These are phyloP conservation scores for Metschnikowia arizonensis DNA, from an alignment of 805 yeast species.

Conservation along the genomic window DNA sequence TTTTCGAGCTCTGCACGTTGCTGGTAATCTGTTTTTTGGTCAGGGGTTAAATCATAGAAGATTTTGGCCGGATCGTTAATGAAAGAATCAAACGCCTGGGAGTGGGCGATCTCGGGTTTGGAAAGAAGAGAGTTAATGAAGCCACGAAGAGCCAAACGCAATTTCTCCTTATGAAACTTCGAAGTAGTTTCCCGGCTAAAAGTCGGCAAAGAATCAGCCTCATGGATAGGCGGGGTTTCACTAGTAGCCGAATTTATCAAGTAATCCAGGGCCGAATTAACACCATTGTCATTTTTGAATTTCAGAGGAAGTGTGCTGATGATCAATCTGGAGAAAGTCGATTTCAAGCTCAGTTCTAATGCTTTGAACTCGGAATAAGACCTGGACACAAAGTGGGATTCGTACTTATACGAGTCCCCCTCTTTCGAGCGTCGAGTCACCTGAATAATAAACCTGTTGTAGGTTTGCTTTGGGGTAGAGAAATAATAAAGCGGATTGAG, in stretches of 20 bases:
- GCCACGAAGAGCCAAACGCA: slow-evolving; percentile 73
- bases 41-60: slow-evolving; percentile 33
- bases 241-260: neutral
- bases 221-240: neutral
- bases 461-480: slow-evolving; percentile 11
- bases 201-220: neutral
- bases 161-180: slow-evolving; percentile 62
- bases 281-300: slow-evolving; percentile 38
- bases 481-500: slow-evolving; percentile 12
- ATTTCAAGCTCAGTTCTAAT: slow-evolving; percentile 50
- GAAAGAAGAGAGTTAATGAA: slow-evolving; percentile 54
- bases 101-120: slow-evolving; percentile 52
- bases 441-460: slow-evolving; percentile 48
- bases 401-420: slow-evolving; percentile 11
- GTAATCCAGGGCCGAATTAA: neutral
- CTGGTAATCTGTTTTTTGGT: slow-evolving; percentile 53
- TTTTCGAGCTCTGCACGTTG: slow-evolving; percentile 59
- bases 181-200: neutral
- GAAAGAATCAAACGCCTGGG: slow-evolving; percentile 37
- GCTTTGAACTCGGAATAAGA: slow-evolving; percentile 65
- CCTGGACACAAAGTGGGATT: slow-evolving; percentile 49
- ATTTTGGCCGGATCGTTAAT: slow-evolving; percentile 16
- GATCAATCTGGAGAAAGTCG: slow-evolving; percentile 60
- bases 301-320: slow-evolving; percentile 58
- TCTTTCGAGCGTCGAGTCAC: slow-evolving; percentile 25